Conservation (phyloP, 495 filamentous ascomycete species). For the Lentithecium fluviatile region DNA sequence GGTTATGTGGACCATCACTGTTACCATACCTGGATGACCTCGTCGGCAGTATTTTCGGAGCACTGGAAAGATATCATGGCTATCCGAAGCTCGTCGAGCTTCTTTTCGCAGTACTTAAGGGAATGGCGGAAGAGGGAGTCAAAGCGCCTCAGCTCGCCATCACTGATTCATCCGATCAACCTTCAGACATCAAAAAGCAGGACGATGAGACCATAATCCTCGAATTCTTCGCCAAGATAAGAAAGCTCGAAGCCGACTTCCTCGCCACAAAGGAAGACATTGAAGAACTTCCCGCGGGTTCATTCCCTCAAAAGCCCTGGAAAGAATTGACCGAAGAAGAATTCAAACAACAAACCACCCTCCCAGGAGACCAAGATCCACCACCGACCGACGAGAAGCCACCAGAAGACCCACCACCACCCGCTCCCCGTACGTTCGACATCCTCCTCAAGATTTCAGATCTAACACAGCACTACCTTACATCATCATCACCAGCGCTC, state of each 20-base stretch:
- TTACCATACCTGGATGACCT: conserved; percentile 91
- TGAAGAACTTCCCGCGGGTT: conserved; percentile 9
- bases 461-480: conserved; percentile 68
- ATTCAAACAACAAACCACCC: neutral
- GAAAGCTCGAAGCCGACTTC: conserved; percentile 4
- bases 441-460: conserved; percentile 45
- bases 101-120: conserved; percentile 76
- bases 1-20: conserved; percentile 74
- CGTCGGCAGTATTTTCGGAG: conserved; percentile 82
- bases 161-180: conserved; percentile 20
- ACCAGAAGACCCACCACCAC: conserved; percentile 50
- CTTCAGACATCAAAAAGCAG: neutral
- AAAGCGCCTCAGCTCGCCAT: conserved; percentile 62
- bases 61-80: conserved; percentile 88
- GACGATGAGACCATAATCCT: conserved; percentile 1
- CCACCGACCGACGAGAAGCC: conserved; percentile 47
- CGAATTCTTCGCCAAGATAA: conserved; percentile 10
- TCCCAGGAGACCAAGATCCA: conserved; percentile 41
- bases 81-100: conserved; percentile 83
- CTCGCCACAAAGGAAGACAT: conserved; percentile 19
- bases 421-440: conserved; percentile 42
- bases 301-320: conserved; percentile 26
- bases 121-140: conserved; percentile 77
- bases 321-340: conserved; percentile 15
- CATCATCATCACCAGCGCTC: conserved; percentile 73